Evolutionary conservation across 306 rosid species (phyloP).

Genomic region (Acacia acuminata): DNA sequence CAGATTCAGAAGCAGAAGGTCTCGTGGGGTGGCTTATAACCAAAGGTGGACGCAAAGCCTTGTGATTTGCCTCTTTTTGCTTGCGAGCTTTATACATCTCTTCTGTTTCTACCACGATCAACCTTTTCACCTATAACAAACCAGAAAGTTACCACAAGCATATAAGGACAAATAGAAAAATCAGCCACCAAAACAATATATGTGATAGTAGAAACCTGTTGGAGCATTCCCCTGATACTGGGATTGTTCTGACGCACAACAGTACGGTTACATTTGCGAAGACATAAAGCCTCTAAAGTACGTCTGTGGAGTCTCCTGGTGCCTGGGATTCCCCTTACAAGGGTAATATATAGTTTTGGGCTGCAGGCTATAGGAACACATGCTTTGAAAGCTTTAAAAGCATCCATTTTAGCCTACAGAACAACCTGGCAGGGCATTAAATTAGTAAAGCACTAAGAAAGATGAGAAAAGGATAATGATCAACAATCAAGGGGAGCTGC

Average conservation of each 20-base stretch:
- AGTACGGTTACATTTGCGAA: slow-evolving; percentile 12
- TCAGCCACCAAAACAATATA: neutral
- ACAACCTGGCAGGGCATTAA: neutral
- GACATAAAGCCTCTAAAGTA: slow-evolving; percentile 5
- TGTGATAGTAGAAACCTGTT: neutral
- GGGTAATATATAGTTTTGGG: slow-evolving; percentile 3
- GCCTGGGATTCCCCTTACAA: slow-evolving; percentile 9
- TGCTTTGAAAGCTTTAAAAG: slow-evolving; percentile 66
- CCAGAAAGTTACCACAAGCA: neutral
- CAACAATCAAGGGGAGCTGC: neutral
- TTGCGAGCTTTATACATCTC: slow-evolving; percentile 8
- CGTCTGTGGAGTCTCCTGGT: slow-evolving; percentile 15
- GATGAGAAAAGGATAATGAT: neutral
- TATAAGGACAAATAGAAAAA: neutral
- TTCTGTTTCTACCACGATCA: neutral
- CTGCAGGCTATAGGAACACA: slow-evolving; percentile 43
- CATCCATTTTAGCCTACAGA: slow-evolving; percentile 45
- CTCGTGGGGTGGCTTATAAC: neutral
- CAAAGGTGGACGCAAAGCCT: neutral
- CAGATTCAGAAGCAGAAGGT: neutral
- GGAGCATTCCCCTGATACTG: slow-evolving; percentile 5
- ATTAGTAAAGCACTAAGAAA: neutral
- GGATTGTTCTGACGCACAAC: neutral
- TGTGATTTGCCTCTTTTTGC: neutral
- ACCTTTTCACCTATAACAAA: slow-evolving; percentile 2